Conservation (phyloP, 805 yeast genomes). For the Nakazawaea siamensis region DNA sequence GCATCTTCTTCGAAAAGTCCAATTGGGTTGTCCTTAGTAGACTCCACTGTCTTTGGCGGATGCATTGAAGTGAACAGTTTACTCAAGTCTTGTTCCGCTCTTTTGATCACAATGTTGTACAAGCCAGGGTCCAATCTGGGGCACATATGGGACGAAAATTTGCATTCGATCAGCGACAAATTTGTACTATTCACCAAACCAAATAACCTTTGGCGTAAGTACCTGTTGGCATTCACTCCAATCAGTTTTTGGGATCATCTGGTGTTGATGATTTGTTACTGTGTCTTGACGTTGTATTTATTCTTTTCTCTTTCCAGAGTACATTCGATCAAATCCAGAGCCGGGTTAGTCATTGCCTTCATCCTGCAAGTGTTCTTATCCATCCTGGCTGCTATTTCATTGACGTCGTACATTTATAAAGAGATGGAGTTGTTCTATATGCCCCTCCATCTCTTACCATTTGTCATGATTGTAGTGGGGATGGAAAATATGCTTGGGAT, state of each 20-base stretch:
- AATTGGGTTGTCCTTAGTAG: conserved; percentile 17
- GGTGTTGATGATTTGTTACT: conserved; percentile 5
- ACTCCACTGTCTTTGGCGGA: conserved; percentile 27
- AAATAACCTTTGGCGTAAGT: conserved; percentile 5
- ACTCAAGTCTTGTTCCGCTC: conserved; percentile 29
- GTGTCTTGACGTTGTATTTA: conserved; percentile 18
- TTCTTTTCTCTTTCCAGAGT: conserved; percentile 30
- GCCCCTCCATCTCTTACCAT: conserved; percentile 33
- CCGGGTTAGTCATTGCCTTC: conserved; percentile 37
- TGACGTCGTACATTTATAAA: conserved; percentile 28
- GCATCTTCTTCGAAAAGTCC: too few relatives aligned
- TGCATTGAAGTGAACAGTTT: conserved; percentile 34
- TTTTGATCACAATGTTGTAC: conserved; percentile 27
- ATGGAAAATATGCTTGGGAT: conserved; percentile 42
- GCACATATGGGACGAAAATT: conserved; percentile 22
- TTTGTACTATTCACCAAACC: conserved; percentile 5
- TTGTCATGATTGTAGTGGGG: conserved; percentile 32
- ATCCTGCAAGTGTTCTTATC: conserved; percentile 31
- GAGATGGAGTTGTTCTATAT: conserved; percentile 26
- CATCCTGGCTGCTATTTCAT: conserved; percentile 31
- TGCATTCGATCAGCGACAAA: conserved; percentile 9
- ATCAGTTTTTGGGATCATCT: conserved; percentile 10
- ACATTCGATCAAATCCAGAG: conserved; percentile 34
- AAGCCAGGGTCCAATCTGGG: conserved; percentile 16
- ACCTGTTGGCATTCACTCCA: conserved; percentile 15